Conservation (phyloP, 495 filamentous ascomycete species). For the Aeminium ludgeri region DNA sequence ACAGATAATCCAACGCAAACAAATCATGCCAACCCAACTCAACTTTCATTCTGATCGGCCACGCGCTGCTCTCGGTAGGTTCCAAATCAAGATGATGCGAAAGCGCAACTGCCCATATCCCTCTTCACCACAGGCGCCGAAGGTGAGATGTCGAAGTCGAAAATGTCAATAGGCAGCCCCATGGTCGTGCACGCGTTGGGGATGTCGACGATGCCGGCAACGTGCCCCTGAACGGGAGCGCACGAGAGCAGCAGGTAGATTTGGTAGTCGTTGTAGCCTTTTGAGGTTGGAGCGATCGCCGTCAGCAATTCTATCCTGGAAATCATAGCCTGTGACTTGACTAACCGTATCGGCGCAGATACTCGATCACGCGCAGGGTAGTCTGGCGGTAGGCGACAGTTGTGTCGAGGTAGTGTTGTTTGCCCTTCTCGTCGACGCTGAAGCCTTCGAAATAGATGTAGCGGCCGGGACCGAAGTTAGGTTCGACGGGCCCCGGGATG, state of each 20-base stretch:
- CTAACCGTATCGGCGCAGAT: conserved; percentile 65
- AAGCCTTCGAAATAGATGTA: conserved; percentile 92
- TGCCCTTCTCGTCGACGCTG: conserved; percentile 76
- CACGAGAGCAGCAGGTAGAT: conserved; percentile 78
- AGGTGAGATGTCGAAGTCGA: conserved; percentile 82
- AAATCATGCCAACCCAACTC: no score
- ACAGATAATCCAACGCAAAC: no score
- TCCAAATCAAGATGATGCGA: no score
- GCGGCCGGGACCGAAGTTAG: conserved; percentile 70
- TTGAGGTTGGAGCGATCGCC: not conserved
- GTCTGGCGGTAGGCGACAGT: conserved; percentile 87
- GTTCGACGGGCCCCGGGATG: conserved; percentile 79
- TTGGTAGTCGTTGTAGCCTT: conserved; percentile 54
- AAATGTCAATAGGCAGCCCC: conserved; percentile 86
- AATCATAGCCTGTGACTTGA: not conserved
- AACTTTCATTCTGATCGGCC: no score
- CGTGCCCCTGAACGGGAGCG: conserved; percentile 79
- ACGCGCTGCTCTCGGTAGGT: no score
- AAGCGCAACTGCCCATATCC: conserved; percentile 68
- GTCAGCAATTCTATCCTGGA: not conserved
- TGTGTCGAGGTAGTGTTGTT: conserved; percentile 87
- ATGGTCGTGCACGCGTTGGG: conserved; percentile 73
- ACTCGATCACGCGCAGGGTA: conserved; percentile 67
- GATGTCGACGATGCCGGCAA: conserved; percentile 88
- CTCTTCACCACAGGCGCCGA: conserved; percentile 40